A percentile compares a stretch with the other conserved stretches of the same genome.
phyloP scores from a whole-genome alignment of 2,329 filamentous ascomycete genomes.

The Paracoccidioides brasiliensis region DNA sequence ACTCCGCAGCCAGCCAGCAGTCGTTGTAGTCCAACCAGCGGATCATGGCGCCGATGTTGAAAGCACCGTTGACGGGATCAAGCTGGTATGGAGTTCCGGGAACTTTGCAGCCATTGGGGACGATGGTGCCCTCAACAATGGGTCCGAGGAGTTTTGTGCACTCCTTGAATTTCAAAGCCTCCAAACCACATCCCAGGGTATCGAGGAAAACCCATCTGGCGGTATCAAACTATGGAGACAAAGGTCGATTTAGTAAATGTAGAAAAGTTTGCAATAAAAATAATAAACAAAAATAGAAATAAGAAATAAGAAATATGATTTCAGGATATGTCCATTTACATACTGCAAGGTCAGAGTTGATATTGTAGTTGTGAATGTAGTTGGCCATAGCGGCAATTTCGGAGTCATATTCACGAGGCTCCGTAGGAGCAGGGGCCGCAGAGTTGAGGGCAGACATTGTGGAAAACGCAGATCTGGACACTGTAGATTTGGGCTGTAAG shows the following conservation, averaged over 20 bases:
- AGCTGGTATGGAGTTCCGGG: constrained; percentile 88
- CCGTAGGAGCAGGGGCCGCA: constrained; percentile 23
- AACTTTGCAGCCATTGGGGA: constrained; percentile 84
- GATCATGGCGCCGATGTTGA: constrained; percentile 99
- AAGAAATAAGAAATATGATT: not conserved
- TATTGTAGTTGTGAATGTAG: constrained; percentile 85
- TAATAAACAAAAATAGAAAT: not conserved
- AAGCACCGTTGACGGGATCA: constrained; percentile 87
- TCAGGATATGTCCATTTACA: constrained; percentile 22
- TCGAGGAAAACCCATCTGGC: constrained; percentile 94
- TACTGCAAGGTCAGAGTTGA: constrained; percentile 87
- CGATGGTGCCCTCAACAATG: constrained; percentile 74
- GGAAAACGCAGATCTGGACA: constrained; percentile 26
- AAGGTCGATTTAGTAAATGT: constrained; percentile 1
- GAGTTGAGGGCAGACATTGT: constrained; percentile 31
- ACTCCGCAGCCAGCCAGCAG: constrained; percentile 98
- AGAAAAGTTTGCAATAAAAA: too few species aligned
- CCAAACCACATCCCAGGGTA: constrained; percentile 89
- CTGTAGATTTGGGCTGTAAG: constrained; percentile 13
- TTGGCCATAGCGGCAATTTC: constrained; percentile 91
- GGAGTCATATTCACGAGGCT: constrained; percentile 58
- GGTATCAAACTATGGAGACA: constrained; percentile 63
- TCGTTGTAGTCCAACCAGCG: constrained; percentile 99
- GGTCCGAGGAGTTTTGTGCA: constrained; percentile 92
- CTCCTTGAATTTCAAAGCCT: constrained; percentile 89